phyloP scores from a whole-genome alignment of 306 rosid species.

The Pterocarpus macrocarpus region DNA sequence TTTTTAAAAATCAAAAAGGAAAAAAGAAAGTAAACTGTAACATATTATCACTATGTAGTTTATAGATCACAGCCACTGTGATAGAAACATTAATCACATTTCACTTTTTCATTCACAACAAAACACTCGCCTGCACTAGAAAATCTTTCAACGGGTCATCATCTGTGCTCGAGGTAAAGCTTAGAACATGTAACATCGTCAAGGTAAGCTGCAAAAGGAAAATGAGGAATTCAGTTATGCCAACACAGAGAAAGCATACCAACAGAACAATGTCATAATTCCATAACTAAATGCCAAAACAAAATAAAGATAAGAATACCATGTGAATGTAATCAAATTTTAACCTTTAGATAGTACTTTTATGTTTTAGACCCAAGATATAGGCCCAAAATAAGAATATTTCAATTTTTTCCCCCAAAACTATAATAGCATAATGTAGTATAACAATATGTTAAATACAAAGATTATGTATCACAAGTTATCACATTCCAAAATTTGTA shows the following conservation, averaged over 20 bases:
- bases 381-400: neutral
- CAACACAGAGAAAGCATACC: constrained; percentile 23
- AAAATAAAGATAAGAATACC: neutral
- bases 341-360: constrained; percentile 18
- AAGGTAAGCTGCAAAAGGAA: constrained; percentile 72
- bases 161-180: constrained; percentile 66
- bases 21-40: neutral
- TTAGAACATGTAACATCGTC: constrained; percentile 86
- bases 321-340: constrained; percentile 12
- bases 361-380: constrained; percentile 15
- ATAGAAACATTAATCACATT: neutral
- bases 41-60: neutral
- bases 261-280: constrained; percentile 27
- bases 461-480: neutral
- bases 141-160: constrained; percentile 75
- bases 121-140: constrained; percentile 74
- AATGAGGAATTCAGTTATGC: constrained; percentile 31
- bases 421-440: no score
- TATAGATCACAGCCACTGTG: neutral
- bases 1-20: neutral
- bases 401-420: neutral
- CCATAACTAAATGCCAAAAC: constrained; percentile 18
- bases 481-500: neutral
- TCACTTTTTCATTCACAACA: neutral
- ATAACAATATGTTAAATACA: neutral